Evolutionary conservation across 1,284 basidiomycete species (phyloP), one percentile per base, ranked within the genome.

Genomic region (Moniliella sp.): DNA sequence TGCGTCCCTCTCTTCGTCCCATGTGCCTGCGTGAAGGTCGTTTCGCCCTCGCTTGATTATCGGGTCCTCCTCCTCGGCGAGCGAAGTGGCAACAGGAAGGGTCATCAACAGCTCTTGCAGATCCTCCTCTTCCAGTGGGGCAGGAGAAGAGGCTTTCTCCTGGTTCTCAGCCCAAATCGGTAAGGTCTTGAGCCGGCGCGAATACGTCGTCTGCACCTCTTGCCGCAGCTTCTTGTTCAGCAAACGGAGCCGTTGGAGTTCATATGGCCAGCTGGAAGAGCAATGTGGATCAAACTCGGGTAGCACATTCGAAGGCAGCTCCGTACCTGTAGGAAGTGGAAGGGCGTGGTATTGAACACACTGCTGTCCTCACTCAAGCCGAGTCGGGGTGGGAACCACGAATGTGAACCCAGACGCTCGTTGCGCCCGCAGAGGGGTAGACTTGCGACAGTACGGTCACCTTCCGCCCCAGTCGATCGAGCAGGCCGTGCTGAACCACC

Each of bases 241-340:
- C 12, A 48, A 50, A 39, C 51, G 49, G 31, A 54, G 45, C 39
- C 47, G 47, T 25, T 54, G 51, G 33, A 54, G 46, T 37, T 54
- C 51, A 18, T 49, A 54, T 15, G 50, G 43, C 50, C 50, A 52
- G 12, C 42, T 45, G 17, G 37, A 41, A 34, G 39, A 40, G 27
- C 47, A 43, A 15, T 45, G 39, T n/a, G n/a, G n/a, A n/a, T n/a
- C n/a, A n/a, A n/a, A n/a, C n/a, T n/a, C n/a, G 13, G 51, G 47
- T 12, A 47, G 46, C 23, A 54, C 30, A 30, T 54, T 49, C 18
- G 43, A 45, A 37, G 52, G 52, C 14, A 54, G 49, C 11, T 45
- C 48, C 11, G 18, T 23, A n/a, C 8, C n/a, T n/a, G 8, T 7
- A 23, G 0, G 21, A 14, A 16, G 9, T n/a, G 10, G 3, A 14